Evolutionary conservation across 768 basidiomycete genomes (phyloP).

Genomic region (Rhizopogon vulgaris): DNA sequence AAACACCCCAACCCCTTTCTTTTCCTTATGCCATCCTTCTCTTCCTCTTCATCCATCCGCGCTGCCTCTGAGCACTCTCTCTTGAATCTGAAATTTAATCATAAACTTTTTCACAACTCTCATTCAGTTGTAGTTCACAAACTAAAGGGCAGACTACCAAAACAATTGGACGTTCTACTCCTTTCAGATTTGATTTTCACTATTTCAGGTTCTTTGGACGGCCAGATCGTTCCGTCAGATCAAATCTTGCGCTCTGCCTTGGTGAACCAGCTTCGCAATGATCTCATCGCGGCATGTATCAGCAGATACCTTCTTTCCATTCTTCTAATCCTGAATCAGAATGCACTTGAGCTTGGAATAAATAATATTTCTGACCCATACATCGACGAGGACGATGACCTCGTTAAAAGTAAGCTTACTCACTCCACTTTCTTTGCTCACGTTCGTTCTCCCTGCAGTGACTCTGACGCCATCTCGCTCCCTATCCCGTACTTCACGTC

Average conservation of each 20-base stretch:
- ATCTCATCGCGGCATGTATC: slow-evolving; percentile 41
- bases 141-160: slow-evolving; percentile 29
- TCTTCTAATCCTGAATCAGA: slow-evolving; percentile 35
- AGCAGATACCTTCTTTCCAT: background rate
- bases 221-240: slow-evolving; percentile 30
- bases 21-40: slow-evolving; percentile 26
- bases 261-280: slow-evolving; percentile 41
- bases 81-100: slow-evolving; percentile 41
- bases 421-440: background rate
- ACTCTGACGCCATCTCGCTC: slow-evolving; percentile 34
- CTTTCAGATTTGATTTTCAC: slow-evolving; percentile 45
- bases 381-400: slow-evolving; percentile 38
- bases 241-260: slow-evolving; percentile 46
- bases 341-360: slow-evolving; percentile 52
- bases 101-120: slow-evolving; percentile 33
- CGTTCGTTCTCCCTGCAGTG: slow-evolving; percentile 23
- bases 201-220: slow-evolving; percentile 49
- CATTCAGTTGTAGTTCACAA: slow-evolving; percentile 23
- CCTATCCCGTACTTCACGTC: slow-evolving; percentile 20
- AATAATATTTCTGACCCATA: slow-evolving; percentile 49
- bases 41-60: slow-evolving; percentile 29
- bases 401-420: slow-evolving; percentile 32
- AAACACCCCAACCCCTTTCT: background rate
- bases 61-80: slow-evolving; percentile 37
- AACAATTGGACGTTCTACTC: slow-evolving; percentile 42